Evolutionary conservation across 345 rosid genomes (phyloP).

Genomic region (Corchorus capsularis): DNA sequence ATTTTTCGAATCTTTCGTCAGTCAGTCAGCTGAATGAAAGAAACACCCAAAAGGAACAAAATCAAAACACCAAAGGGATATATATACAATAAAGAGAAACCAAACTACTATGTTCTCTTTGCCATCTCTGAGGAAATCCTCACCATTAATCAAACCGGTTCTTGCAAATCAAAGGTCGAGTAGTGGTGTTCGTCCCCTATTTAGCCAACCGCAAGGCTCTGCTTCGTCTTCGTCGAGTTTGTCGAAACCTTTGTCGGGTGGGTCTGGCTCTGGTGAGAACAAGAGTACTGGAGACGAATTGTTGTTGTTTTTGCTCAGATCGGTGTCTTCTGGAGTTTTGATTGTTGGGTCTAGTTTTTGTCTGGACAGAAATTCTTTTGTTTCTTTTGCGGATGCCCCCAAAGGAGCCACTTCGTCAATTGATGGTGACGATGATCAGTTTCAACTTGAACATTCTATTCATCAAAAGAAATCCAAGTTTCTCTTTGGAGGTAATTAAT

Average conservation of each 20-base stretch:
- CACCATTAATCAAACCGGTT: conserved; percentile 23
- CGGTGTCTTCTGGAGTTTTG: conserved; percentile 30
- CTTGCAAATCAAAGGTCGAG: conserved; percentile 6
- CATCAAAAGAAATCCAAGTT: conserved; percentile 32
- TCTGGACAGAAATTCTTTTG: conserved; percentile 4
- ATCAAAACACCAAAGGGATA: not conserved
- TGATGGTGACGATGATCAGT: conserved; percentile 14
- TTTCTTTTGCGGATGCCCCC: conserved; percentile 35
- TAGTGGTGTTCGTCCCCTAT: not conserved
- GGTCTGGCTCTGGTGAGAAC: conserved; percentile 10
- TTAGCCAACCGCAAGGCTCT: conserved; percentile 14
- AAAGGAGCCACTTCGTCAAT: conserved; percentile 17
- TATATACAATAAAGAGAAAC: not conserved
- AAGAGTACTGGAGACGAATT: conserved; percentile 11
- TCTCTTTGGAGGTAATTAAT: conserved; percentile 45
- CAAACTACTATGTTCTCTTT: conserved; percentile 36
- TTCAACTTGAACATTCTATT: conserved; percentile 7
- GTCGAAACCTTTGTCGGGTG: conserved; percentile 10
- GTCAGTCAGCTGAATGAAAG: not conserved
- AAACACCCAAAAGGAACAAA: not conserved
- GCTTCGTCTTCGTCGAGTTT: conserved; percentile 19
- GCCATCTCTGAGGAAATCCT: conserved; percentile 30
- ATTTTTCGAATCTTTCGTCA: not conserved
- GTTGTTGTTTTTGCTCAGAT: conserved; percentile 23
- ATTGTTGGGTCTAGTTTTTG: conserved; percentile 38